phyloP scores from a whole-genome alignment of 371 early-diverging fungal species.

The Mucor racemosus region DNA sequence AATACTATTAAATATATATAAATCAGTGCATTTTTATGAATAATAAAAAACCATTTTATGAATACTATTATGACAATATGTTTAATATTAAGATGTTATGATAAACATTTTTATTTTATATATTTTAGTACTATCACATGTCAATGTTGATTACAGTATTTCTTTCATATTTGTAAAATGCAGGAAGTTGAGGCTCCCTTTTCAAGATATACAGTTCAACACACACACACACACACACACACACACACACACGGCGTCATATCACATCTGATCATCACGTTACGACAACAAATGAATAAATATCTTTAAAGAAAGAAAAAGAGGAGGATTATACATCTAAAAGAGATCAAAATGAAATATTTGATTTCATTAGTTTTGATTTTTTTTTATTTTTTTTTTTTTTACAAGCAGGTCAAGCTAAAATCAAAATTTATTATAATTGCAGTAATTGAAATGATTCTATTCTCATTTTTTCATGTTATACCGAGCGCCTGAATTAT shows the following conservation, averaged over 20 bases:
- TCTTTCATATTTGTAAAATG: neutral
- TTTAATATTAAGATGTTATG: neutral
- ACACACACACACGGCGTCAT: neutral
- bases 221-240: neutral
- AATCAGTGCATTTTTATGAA: no score
- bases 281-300: neutral
- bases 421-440: no score
- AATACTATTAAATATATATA: no score
- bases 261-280: conserved; percentile 4
- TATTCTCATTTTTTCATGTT: no score
- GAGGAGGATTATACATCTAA: no score
- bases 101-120: neutral
- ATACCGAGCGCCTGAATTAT: no score
- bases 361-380: no score
- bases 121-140: conserved; percentile 1
- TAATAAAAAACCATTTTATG: no score
- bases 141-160: neutral
- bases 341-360: no score
- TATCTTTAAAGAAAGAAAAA: neutral
- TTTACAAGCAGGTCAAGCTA: no score
- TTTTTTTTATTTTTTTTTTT: no score
- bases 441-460: no score
- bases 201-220: neutral
- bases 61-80: neutral
- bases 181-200: conserved; percentile 3